A percentile compares a stretch with the other conserved stretches of the same genome.
These are phyloP conservation scores for Paramecium octaurelia DNA, from an alignment of 73 alveolate genomes.

Conservation along the genomic window DNA sequence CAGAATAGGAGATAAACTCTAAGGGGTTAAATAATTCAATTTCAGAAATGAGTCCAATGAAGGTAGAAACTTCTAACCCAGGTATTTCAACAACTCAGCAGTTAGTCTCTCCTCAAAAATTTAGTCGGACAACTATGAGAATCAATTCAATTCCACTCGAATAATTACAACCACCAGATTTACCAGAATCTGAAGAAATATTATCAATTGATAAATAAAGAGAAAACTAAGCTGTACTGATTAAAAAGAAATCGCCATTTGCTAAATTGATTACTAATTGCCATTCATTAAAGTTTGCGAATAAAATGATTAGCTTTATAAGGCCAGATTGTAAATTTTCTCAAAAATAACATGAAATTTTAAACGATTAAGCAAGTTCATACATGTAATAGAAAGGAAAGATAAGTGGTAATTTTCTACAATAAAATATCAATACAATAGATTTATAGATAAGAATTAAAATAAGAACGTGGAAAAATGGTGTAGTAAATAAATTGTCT, in stretches of 20 bases:
- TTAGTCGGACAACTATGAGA: background rate
- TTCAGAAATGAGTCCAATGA: background rate
- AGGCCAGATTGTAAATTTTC: slow-evolving; percentile 4
- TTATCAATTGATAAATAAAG: background rate
- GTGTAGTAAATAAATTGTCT: background rate
- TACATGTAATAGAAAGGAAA: background rate
- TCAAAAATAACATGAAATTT: background rate
- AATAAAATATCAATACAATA: background rate
- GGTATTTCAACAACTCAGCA: background rate
- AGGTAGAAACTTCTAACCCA: background rate
- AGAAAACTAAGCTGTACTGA: background rate
- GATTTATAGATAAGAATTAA: background rate
- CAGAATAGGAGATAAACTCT: background rate
- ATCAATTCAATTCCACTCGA: background rate
- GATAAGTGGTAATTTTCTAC: slow-evolving; percentile 3
- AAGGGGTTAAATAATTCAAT: background rate
- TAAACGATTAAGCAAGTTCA: slow-evolving; percentile 25
- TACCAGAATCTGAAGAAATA: slow-evolving; percentile 20
- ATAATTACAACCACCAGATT: background rate
- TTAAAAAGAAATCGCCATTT: background rate
- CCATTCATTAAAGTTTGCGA: background rate
- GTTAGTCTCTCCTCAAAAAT: background rate
- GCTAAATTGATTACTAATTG: background rate
- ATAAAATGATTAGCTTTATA: background rate
- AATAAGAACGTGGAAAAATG: background rate